Percentiles rank a stretch among this genome's conserved stretches.
Conservation (phyloP, 495 filamentous ascomycete species). For the Podospora conica region DNA sequence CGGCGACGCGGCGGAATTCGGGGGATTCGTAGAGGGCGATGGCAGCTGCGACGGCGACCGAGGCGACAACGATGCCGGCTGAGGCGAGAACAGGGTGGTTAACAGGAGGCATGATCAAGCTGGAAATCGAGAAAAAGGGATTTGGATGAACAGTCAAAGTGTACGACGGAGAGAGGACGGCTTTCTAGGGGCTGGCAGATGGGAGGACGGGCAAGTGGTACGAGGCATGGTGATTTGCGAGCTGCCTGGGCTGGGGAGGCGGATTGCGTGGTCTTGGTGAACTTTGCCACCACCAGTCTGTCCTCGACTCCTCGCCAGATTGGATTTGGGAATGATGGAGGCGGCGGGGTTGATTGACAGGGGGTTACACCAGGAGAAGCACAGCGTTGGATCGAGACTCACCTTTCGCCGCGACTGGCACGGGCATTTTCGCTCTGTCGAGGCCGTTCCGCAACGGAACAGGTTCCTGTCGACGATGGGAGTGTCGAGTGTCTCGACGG, state of each 20-base stretch:
- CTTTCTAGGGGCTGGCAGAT: not conserved
- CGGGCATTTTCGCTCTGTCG: slow-evolving; percentile 30
- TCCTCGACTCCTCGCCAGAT: not conserved
- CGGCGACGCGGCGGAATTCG: slow-evolving; percentile 69
- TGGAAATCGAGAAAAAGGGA: not conserved
- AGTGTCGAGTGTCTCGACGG: not conserved
- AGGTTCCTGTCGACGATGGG: not conserved
- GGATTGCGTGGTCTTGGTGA: slow-evolving; percentile 25
- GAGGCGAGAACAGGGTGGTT: slow-evolving; percentile 42
- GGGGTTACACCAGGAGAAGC: slow-evolving; percentile 14
- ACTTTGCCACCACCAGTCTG: slow-evolving; percentile 20
- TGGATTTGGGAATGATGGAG: not conserved
- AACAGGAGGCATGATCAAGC: slow-evolving; percentile 36
- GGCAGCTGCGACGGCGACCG: slow-evolving; percentile 71
- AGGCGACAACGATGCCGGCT: slow-evolving; percentile 74
- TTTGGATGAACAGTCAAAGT: not conserved
- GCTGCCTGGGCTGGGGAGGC: not conserved
- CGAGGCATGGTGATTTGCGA: slow-evolving; percentile 1
- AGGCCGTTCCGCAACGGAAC: slow-evolving; percentile 15
- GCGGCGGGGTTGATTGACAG: slow-evolving; percentile 15
- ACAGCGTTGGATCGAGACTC: slow-evolving; percentile 24
- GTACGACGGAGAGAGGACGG: not conserved
- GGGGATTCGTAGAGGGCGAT: slow-evolving; percentile 82
- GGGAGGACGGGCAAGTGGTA: not conserved
- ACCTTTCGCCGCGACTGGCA: slow-evolving; percentile 44